Base-by-base conservation (phyloP, 108 stramenopile species). In the Cylindrotheca fusiformis region DNA sequence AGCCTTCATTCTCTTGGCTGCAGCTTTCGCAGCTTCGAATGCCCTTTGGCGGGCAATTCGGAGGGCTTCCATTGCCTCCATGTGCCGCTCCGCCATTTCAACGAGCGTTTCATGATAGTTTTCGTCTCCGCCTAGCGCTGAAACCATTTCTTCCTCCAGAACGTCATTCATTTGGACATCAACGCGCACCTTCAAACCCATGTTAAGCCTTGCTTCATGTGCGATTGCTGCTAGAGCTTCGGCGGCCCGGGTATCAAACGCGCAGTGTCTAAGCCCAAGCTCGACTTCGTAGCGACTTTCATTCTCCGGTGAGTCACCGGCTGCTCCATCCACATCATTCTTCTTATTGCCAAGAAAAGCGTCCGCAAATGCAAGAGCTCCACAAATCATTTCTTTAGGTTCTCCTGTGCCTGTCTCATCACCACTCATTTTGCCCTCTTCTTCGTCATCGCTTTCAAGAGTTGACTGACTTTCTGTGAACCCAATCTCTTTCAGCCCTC, bases 171-270 rank as follows among this genome's bases (percentile, higher is more conserved):
- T 76, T 36, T 49, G 49, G 45, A 80, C 67, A 71, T 93, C 91
- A 24, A 87, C 56, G 5, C 52, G 45, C 19, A 93, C 6, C 14
- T 69, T 31, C 23, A 72, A 52, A n/a, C 56, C 58, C 18, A 67
- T 25, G 51, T 68, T 63, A 2, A 47, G 48, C 55, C 65, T 56
- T 21, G 41, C 46, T 52, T 60, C 67, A 29, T 77, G 47, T 0
- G 82, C 20, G 57, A 80, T 66, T 12, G 86, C 80, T 8, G 91
- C 91, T 21, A 93, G 60, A 27, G 91, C 86, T 67, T 93, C 88
- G 20, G 83, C 76, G 3, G 86, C 91, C 24, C 82, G 67, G 31
- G 80, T 63, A 56, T 91, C 89, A 21, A 91, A 56, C 21, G 36
- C 75, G 46, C 89, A 91, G 47, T 80, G 78, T 0, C 88, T 74